Evolutionary conservation across 768 basidiomycete genomes (phyloP), one percentile per base, ranked within the genome.

Genomic region (Tulasnella calospora): DNA sequence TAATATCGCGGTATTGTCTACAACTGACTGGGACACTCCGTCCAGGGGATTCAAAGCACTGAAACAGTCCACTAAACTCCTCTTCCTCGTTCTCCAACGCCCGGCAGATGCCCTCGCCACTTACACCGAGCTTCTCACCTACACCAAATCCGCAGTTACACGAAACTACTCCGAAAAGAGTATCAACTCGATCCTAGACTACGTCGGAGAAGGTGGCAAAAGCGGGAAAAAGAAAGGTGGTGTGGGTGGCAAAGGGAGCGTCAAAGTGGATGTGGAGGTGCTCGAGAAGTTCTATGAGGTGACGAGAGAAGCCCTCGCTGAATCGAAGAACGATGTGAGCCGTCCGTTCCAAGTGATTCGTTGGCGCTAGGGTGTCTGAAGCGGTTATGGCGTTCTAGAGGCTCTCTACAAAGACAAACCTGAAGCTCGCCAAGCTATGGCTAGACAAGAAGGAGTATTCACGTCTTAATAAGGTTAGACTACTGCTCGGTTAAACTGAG

Each of bases 341-440:
- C 40, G 67, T 33, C 21, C 27, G 38, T 71, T 78, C 61, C 19
- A 21, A 15, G n/a, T 27, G 27, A 17, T 6, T 13, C 33, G 13
- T 12, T 2, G 15, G 61, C 27, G 2, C 27, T 21, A 10, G 47
- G 19, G 36, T 35, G 19, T 38, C 44, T 67, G 33, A 76, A 13
- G 21, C 61, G 80, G 70, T 55, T 67, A 70, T 7, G 30, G 70
- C 46, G 40, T 46, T 78, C 21, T 80, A 98, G 96, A 90, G 98
- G 80, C 84, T 99, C 67, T 96, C 94, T 0, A 93, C 92, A 17
- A 99, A 99, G 85, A 98, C 96, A 0, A 99, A 99, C 83, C 85
- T 99, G 81, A 99, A 99, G 85, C 88, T 99, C 4, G 98, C 97
- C 12, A 99, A 98, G 82, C 87, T 99, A 12, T 99, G 98, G 97